phyloP scores from a whole-genome alignment of 2,329 filamentous ascomycete genomes.

The Thielaviopsis punctulata region DNA sequence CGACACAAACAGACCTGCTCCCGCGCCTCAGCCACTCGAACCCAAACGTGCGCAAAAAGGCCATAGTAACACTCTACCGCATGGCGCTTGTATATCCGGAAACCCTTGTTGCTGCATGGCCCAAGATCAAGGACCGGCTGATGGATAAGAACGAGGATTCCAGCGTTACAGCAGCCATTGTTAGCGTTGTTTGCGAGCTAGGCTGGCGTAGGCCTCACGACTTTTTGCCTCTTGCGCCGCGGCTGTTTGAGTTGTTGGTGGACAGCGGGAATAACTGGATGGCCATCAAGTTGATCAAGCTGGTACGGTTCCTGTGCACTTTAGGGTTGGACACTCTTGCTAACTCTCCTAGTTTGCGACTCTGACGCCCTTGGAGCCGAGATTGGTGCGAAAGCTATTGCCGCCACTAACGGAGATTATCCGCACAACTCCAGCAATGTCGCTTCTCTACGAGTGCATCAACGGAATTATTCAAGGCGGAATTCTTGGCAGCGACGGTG shows the following conservation, averaged over 20 bases:
- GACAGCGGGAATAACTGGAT: conserved; percentile 97
- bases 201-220: conserved; percentile 89
- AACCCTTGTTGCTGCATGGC: conserved; percentile 81
- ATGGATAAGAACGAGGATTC: conserved; percentile 81
- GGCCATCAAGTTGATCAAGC: conserved; percentile 97
- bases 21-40: conserved; percentile 77
- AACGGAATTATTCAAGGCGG: conserved; percentile 96
- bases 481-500: conserved; percentile 69
- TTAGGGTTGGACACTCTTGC: neutral
- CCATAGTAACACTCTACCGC: conserved; percentile 83
- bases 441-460: conserved; percentile 94
- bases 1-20: conserved; percentile 69
- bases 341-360: conserved; percentile 60
- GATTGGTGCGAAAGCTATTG: conserved; percentile 76
- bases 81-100: conserved; percentile 94
- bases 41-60: conserved; percentile 81
- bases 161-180: conserved; percentile 85
- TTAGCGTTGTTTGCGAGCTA: conserved; percentile 92
- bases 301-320: conserved; percentile 37
- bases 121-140: conserved; percentile 86
- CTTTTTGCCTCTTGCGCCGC: conserved; percentile 78
- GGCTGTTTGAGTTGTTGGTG: conserved; percentile 81
- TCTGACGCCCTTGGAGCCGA: conserved; percentile 78
- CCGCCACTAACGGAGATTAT: conserved; percentile 87
- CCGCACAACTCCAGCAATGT: conserved; percentile 90